Evolutionary conservation across 306 rosid genomes (phyloP).

Genomic region (apple (Malus domestica)): ASM211411v1 NC_041799.1:36174001-36174500

Average conservation of each 20-base stretch:
- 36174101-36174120: constrained; percentile 91
- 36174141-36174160: constrained; percentile 86
- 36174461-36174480: not conserved
- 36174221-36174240: not conserved
- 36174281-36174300: not conserved
- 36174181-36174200: not conserved
- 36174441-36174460: not conserved
- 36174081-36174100: constrained; percentile 45
- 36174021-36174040: constrained; percentile 5
- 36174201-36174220: not conserved
- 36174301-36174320: not conserved
- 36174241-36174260: not conserved
- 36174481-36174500: not conserved
- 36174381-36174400: too few relatives aligned
- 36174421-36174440: too few relatives aligned
- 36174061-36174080: not conserved
- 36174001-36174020: not conserved
- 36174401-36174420: too few relatives aligned
- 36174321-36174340: not conserved
- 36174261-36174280: not conserved
- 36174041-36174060: constrained; percentile 7
- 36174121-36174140: constrained; percentile 84
- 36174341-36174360: too few relatives aligned
- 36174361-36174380: too few relatives aligned
- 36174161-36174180: constrained; percentile 47